Evolutionary conservation across 768 basidiomycete genomes (phyloP).

Genomic region (Suillus tomentosus): DNA sequence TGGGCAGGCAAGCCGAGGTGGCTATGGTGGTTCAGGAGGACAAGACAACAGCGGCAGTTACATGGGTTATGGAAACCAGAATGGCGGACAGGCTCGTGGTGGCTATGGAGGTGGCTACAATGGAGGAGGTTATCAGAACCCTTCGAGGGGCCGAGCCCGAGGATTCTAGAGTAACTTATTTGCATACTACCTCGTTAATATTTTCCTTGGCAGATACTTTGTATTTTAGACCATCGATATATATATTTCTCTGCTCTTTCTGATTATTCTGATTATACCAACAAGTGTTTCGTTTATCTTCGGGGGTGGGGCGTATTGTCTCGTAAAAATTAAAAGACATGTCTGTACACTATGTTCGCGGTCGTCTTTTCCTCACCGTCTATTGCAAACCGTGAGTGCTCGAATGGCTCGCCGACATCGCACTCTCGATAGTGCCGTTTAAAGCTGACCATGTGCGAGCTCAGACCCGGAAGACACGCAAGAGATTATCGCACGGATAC

Average conservation of each 20-base stretch:
- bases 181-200: conserved; percentile 23
- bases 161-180: conserved; percentile 44
- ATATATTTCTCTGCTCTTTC: conserved; percentile 17
- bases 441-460: too few species aligned
- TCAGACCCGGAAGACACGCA: too few species aligned
- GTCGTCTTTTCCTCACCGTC: too few species aligned
- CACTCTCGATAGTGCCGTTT: too few species aligned
- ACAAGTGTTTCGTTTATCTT: too few species aligned
- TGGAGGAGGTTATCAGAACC: conserved; percentile 26
- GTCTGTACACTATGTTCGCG: too few species aligned
- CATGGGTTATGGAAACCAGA: conserved; percentile 34
- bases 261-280: conserved; percentile 5
- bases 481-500: too few species aligned
- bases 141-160: conserved; percentile 50
- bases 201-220: not conserved
- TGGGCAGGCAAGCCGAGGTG: conserved; percentile 26
- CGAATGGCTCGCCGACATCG: too few species aligned
- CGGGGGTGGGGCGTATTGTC: too few species aligned
- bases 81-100: conserved; percentile 17
- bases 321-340: too few species aligned
- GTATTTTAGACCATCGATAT: conserved; percentile 14
- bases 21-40: conserved; percentile 37
- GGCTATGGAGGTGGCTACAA: conserved; percentile 30
- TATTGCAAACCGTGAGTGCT: too few species aligned
- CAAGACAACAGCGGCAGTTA: conserved; percentile 41